phyloP scores from a whole-genome alignment of 257 asterid species.

The Echium plantagineum region DNA sequence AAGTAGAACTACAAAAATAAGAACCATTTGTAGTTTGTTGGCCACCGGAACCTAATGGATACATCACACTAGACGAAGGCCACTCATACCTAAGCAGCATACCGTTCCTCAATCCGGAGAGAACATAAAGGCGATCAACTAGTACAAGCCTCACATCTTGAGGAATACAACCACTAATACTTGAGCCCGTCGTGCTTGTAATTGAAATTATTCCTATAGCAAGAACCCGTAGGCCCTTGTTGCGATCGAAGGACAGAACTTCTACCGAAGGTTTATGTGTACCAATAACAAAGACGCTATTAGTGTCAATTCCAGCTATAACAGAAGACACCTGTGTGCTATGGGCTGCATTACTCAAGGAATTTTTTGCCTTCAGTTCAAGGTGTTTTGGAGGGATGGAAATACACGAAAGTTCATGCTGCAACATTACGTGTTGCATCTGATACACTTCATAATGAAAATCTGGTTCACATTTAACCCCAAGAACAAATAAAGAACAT shows the following conservation, averaged over 20 bases:
- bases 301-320: slow-evolving; percentile 28
- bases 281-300: slow-evolving; percentile 58
- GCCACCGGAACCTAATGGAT: slow-evolving; percentile 23
- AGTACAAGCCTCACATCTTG: slow-evolving; percentile 89
- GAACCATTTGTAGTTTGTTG: slow-evolving; percentile 32
- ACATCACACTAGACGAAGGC: slow-evolving; percentile 44
- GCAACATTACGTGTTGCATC: slow-evolving; percentile 64
- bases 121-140: slow-evolving; percentile 76
- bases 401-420: slow-evolving; percentile 84
- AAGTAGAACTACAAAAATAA: slow-evolving; percentile 23
- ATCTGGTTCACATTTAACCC: slow-evolving; percentile 40
- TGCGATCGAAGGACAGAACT: slow-evolving; percentile 55
- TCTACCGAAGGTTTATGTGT: slow-evolving; percentile 97
- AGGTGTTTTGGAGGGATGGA: slow-evolving; percentile 53
- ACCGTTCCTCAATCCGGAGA: slow-evolving; percentile 91
- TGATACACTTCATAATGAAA: slow-evolving; percentile 47
- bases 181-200: slow-evolving; percentile 61
- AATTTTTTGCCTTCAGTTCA: slow-evolving; percentile 19
- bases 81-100: slow-evolving; percentile 99
- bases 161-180: slow-evolving; percentile 81
- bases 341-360: slow-evolving; percentile 26
- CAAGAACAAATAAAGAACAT: slow-evolving; percentile 61
- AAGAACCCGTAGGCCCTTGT: slow-evolving; percentile 53
- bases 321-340: slow-evolving; percentile 18
- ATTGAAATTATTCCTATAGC: slow-evolving; percentile 68